Conservation (phyloP, 2,329 filamentous ascomycete species). For the Curvularia hawaiiensis region DNA sequence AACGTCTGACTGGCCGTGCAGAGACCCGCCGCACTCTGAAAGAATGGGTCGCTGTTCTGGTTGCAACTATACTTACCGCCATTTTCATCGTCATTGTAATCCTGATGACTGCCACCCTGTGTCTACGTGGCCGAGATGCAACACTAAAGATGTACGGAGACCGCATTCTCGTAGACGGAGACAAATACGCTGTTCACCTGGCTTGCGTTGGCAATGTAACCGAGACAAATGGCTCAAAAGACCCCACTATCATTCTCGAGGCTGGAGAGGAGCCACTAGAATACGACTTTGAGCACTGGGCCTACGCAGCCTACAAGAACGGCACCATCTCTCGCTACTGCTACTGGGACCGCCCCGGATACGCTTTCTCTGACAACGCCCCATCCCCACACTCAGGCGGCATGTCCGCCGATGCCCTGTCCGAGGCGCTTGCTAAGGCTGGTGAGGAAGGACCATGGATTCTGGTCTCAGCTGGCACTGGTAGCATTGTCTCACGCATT, state of each 20-base stretch:
- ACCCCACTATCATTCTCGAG: constrained; percentile 86
- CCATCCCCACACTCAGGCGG: constrained; percentile 92
- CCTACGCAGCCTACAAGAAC: constrained; percentile 74
- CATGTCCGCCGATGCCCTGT: constrained; percentile 87
- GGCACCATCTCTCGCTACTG: constrained; percentile 88
- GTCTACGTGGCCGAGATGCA: constrained; percentile 79
- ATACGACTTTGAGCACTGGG: constrained; percentile 78
- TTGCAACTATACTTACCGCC: constrained; percentile 73
- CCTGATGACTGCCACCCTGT: constrained; percentile 78
- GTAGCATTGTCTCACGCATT: constrained; percentile 86
- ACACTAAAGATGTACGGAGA: constrained; percentile 75
- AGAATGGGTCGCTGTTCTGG: constrained; percentile 83
- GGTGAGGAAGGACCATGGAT: constrained; percentile 91
- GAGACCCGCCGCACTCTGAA: constrained; percentile 81
- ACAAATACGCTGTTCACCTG: constrained; percentile 86
- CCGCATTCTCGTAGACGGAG: constrained; percentile 78
- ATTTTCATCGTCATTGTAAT: constrained; percentile 71
- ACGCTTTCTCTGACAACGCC: constrained; percentile 88
- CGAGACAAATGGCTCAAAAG: constrained; percentile 58
- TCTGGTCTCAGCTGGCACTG: constrained; percentile 82
- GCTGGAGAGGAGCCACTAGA: constrained; percentile 82
- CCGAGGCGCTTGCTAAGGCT: constrained; percentile 79
- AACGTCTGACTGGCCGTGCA: constrained; percentile 84
- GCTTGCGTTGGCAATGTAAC: constrained; percentile 77
- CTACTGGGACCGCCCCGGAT: constrained; percentile 91